Evolutionary conservation across 2,329 filamentous ascomycete species (phyloP).

Genomic region (Leptographium flavum): DNA sequence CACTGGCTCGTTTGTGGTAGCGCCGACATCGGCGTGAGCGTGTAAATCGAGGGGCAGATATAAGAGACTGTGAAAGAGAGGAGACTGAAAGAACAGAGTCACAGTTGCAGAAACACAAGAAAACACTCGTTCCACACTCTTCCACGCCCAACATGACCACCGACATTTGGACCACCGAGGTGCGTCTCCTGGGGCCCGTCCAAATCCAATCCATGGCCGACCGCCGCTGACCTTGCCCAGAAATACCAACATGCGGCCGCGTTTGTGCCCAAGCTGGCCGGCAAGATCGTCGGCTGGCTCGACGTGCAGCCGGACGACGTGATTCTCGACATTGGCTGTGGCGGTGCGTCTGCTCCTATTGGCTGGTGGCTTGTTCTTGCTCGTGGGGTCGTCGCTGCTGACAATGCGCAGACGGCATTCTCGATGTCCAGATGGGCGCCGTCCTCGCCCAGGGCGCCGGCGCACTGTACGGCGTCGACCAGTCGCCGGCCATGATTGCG

Average conservation of each 20-base stretch:
- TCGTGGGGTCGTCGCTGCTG: not conserved
- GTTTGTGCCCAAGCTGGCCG: conserved; percentile 48
- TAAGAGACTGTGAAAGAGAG: too few species aligned
- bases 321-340: conserved; percentile 50
- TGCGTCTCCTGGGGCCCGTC: conserved; percentile 3
- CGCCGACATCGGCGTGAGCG: conserved; percentile 1
- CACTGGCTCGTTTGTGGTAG: too few species aligned
- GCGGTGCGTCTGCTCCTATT: conserved; percentile 28
- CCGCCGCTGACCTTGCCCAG: conserved; percentile 16
- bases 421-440: conserved; percentile 38
- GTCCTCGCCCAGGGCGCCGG: conserved; percentile 30
- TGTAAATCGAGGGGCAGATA: too few species aligned
- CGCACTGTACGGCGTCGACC: conserved; percentile 41
- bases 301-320: conserved; percentile 41
- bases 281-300: conserved; percentile 43
- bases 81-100: not conserved
- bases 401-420: conserved; percentile 34
- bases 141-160: not conserved
- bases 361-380: too few species aligned
- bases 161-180: conserved; percentile 28
- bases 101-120: not conserved
- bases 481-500: conserved; percentile 43
- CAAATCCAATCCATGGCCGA: too few species aligned
- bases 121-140: too few species aligned
- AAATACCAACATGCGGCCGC: conserved; percentile 46